phyloP scores from a whole-genome alignment of 2,329 filamentous ascomycete species.

The Parascedosporium putredinis region DNA sequence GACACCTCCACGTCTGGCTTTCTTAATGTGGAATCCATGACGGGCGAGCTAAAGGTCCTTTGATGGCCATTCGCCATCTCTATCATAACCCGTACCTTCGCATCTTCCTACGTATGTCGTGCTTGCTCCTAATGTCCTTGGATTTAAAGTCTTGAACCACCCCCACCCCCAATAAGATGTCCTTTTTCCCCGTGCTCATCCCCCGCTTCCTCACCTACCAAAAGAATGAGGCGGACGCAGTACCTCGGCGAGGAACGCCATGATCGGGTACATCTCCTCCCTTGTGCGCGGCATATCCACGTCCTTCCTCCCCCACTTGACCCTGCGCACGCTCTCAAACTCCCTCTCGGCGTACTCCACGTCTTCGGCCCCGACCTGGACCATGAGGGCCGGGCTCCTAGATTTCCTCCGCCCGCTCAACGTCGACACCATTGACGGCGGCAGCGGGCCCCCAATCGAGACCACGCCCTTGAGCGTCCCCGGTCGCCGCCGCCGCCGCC shows the following conservation, averaged over 20 bases:
- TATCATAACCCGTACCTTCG: too few relatives aligned
- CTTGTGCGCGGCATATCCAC: conserved; percentile 75
- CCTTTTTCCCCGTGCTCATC: too few relatives aligned
- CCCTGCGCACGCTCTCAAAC: conserved; percentile 57
- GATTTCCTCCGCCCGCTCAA: conserved; percentile 40
- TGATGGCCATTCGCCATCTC: too few relatives aligned
- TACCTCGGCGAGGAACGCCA: conserved; percentile 68
- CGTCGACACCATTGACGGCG: conserved; percentile 38
- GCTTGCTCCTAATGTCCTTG: too few relatives aligned
- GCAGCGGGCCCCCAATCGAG: conserved; percentile 51
- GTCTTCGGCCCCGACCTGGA: conserved; percentile 48
- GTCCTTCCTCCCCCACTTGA: conserved; percentile 57
- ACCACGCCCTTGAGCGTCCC: conserved; percentile 46
- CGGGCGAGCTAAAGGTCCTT: too few relatives aligned
- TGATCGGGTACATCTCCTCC: conserved; percentile 83
- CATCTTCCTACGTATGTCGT: too few relatives aligned
- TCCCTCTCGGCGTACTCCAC: conserved; percentile 54
- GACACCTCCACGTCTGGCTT: too few relatives aligned
- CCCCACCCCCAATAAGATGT: too few relatives aligned
- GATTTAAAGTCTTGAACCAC: too few relatives aligned
- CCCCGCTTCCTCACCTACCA: neutral
- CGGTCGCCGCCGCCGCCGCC: too few relatives aligned
- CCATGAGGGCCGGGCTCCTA: conserved; percentile 52
- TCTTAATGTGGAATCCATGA: too few relatives aligned
- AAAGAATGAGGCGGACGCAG: conserved; percentile 23